Percentiles rank a stretch among this genome's conserved stretches.
phyloP scores from a whole-genome alignment of 345 rosid genomes.

The Euclidium syriacum region DNA sequence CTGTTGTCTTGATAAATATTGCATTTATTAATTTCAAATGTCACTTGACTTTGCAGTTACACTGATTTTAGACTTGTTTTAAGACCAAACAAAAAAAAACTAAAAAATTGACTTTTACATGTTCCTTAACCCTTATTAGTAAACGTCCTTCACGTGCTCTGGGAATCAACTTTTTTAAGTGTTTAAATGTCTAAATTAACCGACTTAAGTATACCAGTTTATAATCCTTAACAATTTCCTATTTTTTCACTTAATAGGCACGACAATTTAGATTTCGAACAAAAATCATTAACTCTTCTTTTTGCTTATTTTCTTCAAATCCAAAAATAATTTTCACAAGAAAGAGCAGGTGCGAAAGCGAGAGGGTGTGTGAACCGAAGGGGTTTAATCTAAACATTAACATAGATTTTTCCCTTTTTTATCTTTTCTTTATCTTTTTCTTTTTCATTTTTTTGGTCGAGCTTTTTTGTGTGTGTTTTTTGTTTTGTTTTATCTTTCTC shows the following conservation, averaged over 20 bases:
- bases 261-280: neutral
- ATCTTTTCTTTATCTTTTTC: neutral
- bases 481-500: neutral
- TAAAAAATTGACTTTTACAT: conserved; percentile 15
- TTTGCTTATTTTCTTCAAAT: neutral
- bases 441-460: neutral
- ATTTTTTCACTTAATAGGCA: neutral
- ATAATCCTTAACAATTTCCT: neutral
- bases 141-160: conserved; percentile 29
- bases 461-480: neutral
- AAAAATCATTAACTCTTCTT: neutral
- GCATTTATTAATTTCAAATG: conserved; percentile 23
- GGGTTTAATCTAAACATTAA: neutral
- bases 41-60: conserved; percentile 21
- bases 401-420: neutral
- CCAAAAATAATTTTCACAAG: neutral
- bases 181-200: conserved; percentile 11
- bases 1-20: conserved; percentile 1
- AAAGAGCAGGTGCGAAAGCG: too few relatives aligned
- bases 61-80: conserved; percentile 21
- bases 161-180: conserved; percentile 1
- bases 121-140: conserved; percentile 7
- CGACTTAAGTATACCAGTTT: neutral
- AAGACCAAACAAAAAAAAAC: neutral
- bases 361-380: conserved; percentile 5